Conservation (phyloP, 352 stramenopile genomes). For the Globisporangium uncinulatum region DNA sequence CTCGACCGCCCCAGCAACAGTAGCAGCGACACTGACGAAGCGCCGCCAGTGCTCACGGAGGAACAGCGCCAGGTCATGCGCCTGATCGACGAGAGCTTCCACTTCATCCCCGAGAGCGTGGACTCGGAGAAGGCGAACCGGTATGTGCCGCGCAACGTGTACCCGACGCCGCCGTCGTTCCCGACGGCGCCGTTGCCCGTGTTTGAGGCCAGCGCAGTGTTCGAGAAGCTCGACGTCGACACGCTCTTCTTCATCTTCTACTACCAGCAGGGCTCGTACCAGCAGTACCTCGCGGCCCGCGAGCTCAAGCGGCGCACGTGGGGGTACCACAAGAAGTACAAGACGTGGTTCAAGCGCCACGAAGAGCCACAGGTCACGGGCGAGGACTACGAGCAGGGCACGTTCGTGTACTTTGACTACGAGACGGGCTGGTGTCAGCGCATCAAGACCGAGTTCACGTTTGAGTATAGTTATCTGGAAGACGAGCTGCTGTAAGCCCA, state of each 20-base stretch:
- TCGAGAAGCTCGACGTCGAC: conserved; percentile 98
- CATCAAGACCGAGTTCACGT: conserved; percentile 99
- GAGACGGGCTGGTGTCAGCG: conserved; percentile 98
- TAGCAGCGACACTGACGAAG: conserved; percentile 15
- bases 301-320: conserved; percentile 98
- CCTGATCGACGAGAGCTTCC: conserved; percentile 87
- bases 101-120: conserved; percentile 84
- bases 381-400: conserved; percentile 99
- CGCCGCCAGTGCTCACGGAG: conserved; percentile 56
- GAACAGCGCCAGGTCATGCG: conserved; percentile 77
- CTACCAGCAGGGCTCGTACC: conserved; percentile 98
- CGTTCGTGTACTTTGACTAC: conserved; percentile 99
- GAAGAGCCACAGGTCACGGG: conserved; percentile 95
- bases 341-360: conserved; percentile 99
- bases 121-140: conserved; percentile 89
- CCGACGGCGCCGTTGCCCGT: conserved; percentile 84
- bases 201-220: conserved; percentile 93
- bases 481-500: conserved; percentile 64
- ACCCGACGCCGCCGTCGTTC: conserved; percentile 89
- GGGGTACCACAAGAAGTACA: conserved; percentile 99
- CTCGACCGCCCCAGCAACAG: conserved; percentile 2
- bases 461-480: conserved; percentile 98
- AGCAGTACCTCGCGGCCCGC: conserved; percentile 97
- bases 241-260: conserved; percentile 99
- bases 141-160: conserved; percentile 95